Conservation (phyloP, 2,329 filamentous ascomycete genomes). For the Tolypocladium ophioglossoides region DNA sequence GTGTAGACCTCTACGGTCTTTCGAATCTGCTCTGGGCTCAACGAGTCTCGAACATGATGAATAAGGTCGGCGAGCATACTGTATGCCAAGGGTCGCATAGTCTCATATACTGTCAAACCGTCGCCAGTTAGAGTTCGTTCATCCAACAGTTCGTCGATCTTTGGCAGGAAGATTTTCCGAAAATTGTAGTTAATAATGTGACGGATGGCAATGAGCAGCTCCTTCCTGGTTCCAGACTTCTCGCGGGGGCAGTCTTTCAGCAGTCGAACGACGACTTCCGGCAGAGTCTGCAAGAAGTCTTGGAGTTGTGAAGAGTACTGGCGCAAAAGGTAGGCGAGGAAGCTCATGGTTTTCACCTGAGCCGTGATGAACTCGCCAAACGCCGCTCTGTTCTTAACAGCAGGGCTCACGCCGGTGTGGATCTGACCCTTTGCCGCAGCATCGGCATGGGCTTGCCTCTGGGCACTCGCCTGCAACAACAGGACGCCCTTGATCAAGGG, state of each 20-base stretch:
- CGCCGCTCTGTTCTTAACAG: slow-evolving; percentile 84
- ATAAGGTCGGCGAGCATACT: slow-evolving; percentile 98
- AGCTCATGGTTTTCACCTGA: slow-evolving; percentile 99
- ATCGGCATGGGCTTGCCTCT: slow-evolving; percentile 83
- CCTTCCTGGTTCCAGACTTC: slow-evolving; percentile 87
- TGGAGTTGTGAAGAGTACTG: slow-evolving; percentile 78
- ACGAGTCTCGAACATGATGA: slow-evolving; percentile 86
- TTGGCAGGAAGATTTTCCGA: slow-evolving; percentile 82
- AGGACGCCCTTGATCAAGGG: slow-evolving; percentile 88
- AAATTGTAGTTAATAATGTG: slow-evolving; percentile 99
- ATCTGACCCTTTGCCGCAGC: slow-evolving; percentile 69
- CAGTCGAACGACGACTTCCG: slow-evolving; percentile 80
- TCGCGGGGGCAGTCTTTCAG: slow-evolving; percentile 91
- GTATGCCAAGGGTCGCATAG: slow-evolving; percentile 88
- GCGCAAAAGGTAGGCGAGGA: slow-evolving; percentile 82
- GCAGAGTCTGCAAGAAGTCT: slow-evolving; percentile 79
- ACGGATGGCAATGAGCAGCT: slow-evolving; percentile 88
- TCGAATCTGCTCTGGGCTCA: slow-evolving; percentile 82
- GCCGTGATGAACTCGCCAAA: slow-evolving; percentile 98
- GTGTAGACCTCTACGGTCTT: slow-evolving; percentile 97
- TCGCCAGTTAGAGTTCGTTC: slow-evolving; percentile 92
- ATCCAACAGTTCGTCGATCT: slow-evolving; percentile 91
- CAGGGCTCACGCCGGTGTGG: slow-evolving; percentile 86
- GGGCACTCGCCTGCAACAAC: slow-evolving; percentile 79
- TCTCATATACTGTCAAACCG: slow-evolving; percentile 92